Evolutionary conservation across 2,329 filamentous ascomycete genomes (phyloP).

Genomic region (Aspergillus tanneri): DNA sequence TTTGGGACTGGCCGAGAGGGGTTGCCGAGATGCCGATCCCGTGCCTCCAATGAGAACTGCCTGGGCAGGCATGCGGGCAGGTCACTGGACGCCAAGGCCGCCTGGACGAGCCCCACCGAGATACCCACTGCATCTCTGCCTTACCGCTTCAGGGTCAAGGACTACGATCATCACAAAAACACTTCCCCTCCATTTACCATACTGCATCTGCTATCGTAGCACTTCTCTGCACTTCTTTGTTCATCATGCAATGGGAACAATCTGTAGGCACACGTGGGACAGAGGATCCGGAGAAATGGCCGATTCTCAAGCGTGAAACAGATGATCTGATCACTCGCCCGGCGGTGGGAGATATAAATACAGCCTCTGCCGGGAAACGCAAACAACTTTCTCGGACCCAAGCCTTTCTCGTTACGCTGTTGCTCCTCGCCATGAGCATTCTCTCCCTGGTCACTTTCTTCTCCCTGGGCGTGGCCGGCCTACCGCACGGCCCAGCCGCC

Average conservation of each 20-base stretch:
- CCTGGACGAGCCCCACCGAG: neutral
- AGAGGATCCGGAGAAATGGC: conserved; percentile 1
- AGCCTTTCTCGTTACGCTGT: neutral
- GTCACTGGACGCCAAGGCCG: neutral
- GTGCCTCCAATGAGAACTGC: neutral
- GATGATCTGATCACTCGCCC: neutral
- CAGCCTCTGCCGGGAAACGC: neutral
- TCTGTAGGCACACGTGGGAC: neutral
- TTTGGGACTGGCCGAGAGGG: too few relatives aligned
- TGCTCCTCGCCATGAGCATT: conserved; percentile 10
- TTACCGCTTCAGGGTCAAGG: too few relatives aligned
- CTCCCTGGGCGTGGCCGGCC: conserved; percentile 11
- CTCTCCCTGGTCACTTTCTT: conserved; percentile 13
- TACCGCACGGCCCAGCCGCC: conserved; percentile 5
- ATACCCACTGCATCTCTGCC: neutral
- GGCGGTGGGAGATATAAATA: neutral
- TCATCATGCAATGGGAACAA: neutral
- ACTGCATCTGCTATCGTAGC: neutral
- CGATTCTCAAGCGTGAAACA: neutral
- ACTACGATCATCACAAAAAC: too few relatives aligned
- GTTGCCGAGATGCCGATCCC: neutral
- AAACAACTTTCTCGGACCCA: neutral
- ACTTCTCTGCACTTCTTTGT: too few relatives aligned
- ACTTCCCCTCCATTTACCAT: neutral
- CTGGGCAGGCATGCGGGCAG: neutral